Percentiles rank a stretch among this genome's conserved stretches.
phyloP scores from a whole-genome alignment of 495 filamentous ascomycete genomes.

The Penicillium coprophilum region DNA sequence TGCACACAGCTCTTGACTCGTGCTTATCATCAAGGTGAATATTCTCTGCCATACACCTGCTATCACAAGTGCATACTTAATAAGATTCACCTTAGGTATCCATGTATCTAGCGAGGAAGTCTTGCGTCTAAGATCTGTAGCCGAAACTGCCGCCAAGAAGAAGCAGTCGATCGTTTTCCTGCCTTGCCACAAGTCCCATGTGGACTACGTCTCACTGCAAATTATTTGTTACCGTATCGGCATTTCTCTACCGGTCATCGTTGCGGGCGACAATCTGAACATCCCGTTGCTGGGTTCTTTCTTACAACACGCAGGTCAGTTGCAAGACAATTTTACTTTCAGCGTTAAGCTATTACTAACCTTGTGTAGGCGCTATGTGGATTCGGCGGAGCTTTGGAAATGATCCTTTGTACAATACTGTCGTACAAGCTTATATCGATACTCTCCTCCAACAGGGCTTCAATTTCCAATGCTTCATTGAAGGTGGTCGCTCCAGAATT shows the following conservation, averaged over 20 bases:
- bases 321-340: neutral
- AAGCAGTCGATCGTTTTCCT: constrained; percentile 96
- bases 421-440: constrained; percentile 95
- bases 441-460: constrained; percentile 84
- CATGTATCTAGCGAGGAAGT: constrained; percentile 96
- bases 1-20: constrained; percentile 83
- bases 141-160: constrained; percentile 74
- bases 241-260: constrained; percentile 84
- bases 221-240: constrained; percentile 93
- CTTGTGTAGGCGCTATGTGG: constrained; percentile 77
- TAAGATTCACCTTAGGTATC: constrained; percentile 54
- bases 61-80: constrained; percentile 8
- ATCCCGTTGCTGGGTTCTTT: constrained; percentile 87
- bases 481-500: constrained; percentile 87
- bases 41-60: neutral
- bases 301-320: constrained; percentile 81
- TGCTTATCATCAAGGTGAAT: constrained; percentile 85
- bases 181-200: constrained; percentile 89
- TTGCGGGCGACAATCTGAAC: constrained; percentile 94
- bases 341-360: constrained; percentile 16
- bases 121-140: constrained; percentile 72
- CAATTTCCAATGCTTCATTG: constrained; percentile 96
- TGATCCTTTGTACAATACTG: constrained; percentile 82
- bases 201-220: constrained; percentile 93
- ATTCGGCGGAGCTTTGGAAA: constrained; percentile 91